phyloP scores from a whole-genome alignment of 2,329 filamentous ascomycete species.

The Penicillium sp. region DNA sequence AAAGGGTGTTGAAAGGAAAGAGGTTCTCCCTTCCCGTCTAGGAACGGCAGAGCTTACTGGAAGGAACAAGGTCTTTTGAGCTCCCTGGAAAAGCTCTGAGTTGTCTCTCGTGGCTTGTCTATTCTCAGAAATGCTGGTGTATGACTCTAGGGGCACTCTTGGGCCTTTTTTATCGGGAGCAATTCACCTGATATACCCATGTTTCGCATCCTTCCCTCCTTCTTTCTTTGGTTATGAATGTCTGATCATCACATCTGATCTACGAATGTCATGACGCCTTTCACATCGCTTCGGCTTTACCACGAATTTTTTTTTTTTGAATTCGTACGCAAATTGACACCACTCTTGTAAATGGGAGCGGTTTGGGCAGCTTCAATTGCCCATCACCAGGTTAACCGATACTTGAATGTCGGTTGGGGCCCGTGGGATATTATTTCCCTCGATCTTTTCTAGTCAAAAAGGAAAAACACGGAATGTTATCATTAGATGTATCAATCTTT shows the following conservation, averaged over 20 bases:
- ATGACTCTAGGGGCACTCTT: not conserved
- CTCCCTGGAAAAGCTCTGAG: not conserved
- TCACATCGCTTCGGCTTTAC: not conserved
- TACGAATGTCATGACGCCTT: slow-evolving; percentile 14
- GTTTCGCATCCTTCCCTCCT: not conserved
- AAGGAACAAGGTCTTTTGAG: not conserved
- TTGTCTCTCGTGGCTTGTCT: not conserved
- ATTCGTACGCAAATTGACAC: not conserved
- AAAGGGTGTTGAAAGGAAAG: slow-evolving; percentile 74
- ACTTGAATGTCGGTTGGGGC: not conserved
- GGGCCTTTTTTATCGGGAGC: not conserved
- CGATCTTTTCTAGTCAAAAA: not conserved
- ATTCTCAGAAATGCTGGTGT: not conserved
- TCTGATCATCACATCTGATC: slow-evolving; percentile 4
- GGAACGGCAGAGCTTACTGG: slow-evolving; percentile 18
- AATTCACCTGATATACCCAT: not conserved
- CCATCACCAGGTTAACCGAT: not conserved
- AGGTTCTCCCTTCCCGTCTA: slow-evolving; percentile 84
- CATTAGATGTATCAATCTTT: slow-evolving; percentile 7
- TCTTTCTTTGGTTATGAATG: not conserved
- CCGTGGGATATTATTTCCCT: not conserved
- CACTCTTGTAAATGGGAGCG: not conserved
- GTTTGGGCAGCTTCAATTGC: not conserved
- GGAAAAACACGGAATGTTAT: not conserved
- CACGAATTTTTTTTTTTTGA: not conserved